Evolutionary conservation across 2,329 filamentous ascomycete species (phyloP).

Genomic region (Epichloe sibirici): DNA sequence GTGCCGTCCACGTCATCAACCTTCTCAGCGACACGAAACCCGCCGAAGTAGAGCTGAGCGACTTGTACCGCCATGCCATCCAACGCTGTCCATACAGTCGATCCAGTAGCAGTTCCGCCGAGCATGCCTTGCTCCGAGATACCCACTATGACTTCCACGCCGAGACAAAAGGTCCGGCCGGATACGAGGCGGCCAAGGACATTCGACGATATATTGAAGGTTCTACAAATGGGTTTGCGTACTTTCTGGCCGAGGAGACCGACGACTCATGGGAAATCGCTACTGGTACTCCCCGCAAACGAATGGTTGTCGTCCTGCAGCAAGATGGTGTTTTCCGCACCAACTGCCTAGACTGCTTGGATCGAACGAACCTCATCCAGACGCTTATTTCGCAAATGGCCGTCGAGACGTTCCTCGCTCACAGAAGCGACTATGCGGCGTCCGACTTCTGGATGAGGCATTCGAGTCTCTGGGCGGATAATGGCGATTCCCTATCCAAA

Average conservation of each 20-base stretch:
- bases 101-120: slow-evolving; percentile 38
- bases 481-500: slow-evolving; percentile 83
- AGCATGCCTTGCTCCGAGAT: slow-evolving; percentile 63
- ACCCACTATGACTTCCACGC: slow-evolving; percentile 97
- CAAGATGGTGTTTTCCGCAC: slow-evolving; percentile 94
- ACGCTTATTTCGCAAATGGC: slow-evolving; percentile 93
- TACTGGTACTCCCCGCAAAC: slow-evolving; percentile 24
- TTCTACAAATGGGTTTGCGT: slow-evolving; percentile 82
- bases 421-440: slow-evolving; percentile 55
- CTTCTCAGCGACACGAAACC: slow-evolving; percentile 82
- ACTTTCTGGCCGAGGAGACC: slow-evolving; percentile 69
- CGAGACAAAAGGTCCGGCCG: slow-evolving; percentile 73
- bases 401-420: slow-evolving; percentile 68
- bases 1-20: slow-evolving; percentile 85
- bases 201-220: slow-evolving; percentile 68
- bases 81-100: slow-evolving; percentile 59
- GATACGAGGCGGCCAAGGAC: slow-evolving; percentile 81
- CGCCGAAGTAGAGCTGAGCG: slow-evolving; percentile 73
- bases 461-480: slow-evolving; percentile 91
- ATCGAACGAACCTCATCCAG: slow-evolving; percentile 91
- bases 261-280: slow-evolving; percentile 37
- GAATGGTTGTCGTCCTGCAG: slow-evolving; percentile 62
- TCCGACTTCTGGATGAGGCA: slow-evolving; percentile 88
- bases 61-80: slow-evolving; percentile 68
- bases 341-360: slow-evolving; percentile 91